Base-by-base conservation (phyloP, 257 asterid species). In the Cynanchum wilfordii region DNA sequence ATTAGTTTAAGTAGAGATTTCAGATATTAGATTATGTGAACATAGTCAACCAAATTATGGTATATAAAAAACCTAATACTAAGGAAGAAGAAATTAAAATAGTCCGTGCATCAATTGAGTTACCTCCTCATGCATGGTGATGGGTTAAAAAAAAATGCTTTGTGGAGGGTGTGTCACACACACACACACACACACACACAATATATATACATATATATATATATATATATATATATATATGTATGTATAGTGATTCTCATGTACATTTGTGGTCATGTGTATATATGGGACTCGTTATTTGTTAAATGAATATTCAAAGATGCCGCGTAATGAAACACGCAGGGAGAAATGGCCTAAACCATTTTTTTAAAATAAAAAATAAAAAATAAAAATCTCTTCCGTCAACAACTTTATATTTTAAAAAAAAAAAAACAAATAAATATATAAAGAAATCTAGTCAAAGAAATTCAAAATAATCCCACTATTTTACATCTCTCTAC, bases 311-410 rank as follows among this genome's bases (percentile, higher is more conserved):
- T 33, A 29, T 64, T 67, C 62, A 49, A 49, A 72, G 60, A 45
- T 30, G 57, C 85, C 85, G 84, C 80, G 81, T 73, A 12, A 27
- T 30, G 51, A 54, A 64, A 79, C 81, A 77, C 77, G 81, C 20
- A 55, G 2, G 40, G 52, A 69, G 69, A 78, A 79, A 67, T 47
- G 74, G 74, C 80, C 70, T 1, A 71, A 59, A 16, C 50, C 42
- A 25, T 6, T 38, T 36, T 36, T 3, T 36, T 36, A 36, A 36
- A 36, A 36, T 3, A 36, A 71, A 71, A 50, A 55, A 66, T 17
- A 4, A 16, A 17, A 5, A 49, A 11, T 7, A 2, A 15, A 16
- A 16, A 49, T 10, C 30, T 20, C 24, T 69, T 4, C 13, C 59
- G 75, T 13, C 67, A 40, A 40, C 33, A 55, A 56, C 10, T 42